Conservation (phyloP, 106 monocot genomes). For the Dendrobium chrysotoxum region DNA sequence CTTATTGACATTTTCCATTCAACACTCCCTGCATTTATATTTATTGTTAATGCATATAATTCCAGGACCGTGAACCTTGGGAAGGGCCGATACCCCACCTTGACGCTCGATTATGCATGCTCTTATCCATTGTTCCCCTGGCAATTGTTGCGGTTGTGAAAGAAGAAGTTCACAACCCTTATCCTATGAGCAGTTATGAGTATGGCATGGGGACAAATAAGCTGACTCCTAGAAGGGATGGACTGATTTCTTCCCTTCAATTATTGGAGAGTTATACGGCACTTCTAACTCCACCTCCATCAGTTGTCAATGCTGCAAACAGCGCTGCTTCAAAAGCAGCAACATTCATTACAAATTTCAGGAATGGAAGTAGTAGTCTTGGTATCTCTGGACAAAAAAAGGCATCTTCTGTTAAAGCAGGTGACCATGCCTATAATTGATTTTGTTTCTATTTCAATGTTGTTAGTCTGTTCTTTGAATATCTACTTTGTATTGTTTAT, state of each 20-base stretch:
- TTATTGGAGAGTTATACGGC: conserved; percentile 53
- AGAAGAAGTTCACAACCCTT: conserved; percentile 26
- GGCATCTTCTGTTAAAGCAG: conserved; percentile 52
- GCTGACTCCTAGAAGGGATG: conserved; percentile 49
- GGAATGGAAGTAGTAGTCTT: conserved; percentile 34
- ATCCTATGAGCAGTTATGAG: neutral
- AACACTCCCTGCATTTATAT: neutral
- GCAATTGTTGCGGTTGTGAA: conserved; percentile 52
- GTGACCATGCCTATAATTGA: conserved; percentile 14
- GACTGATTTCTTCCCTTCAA: conserved; percentile 68
- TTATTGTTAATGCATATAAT: conserved; percentile 1
- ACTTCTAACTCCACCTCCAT: conserved; percentile 66
- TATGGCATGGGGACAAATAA: conserved; percentile 23
- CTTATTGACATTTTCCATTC: neutral
- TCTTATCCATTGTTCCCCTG: conserved; percentile 70
- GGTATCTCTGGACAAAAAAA: conserved; percentile 21
- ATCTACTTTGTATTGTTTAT: neutral
- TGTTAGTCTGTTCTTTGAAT: neutral
- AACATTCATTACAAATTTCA: conserved; percentile 46
- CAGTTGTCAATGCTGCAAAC: conserved; percentile 58
- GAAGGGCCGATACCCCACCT: conserved; percentile 86
- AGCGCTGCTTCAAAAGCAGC: conserved; percentile 84
- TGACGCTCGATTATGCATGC: conserved; percentile 76
- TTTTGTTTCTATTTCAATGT: neutral
- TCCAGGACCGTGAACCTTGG: conserved; percentile 58